A percentile compares a stretch with the other conserved stretches of the same genome.
Evolutionary conservation across 805 yeast genomes (phyloP).

Genomic region (Wickerhamomyces rabaulensis): DNA sequence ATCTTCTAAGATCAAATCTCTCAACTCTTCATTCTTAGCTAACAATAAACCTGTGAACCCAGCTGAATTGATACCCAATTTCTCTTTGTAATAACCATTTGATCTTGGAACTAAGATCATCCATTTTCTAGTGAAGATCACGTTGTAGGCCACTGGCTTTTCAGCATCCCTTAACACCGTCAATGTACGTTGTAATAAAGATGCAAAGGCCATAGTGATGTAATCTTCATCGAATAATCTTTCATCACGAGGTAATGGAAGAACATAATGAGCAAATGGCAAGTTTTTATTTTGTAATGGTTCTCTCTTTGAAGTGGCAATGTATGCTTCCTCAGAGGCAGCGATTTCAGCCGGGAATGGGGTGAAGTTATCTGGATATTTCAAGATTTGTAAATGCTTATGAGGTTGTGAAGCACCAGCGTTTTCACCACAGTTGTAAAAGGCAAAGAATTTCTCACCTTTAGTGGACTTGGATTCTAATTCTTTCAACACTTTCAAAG

Average conservation of each 20-base stretch:
- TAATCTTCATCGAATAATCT: slow-evolving; percentile 42
- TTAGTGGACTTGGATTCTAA: slow-evolving; percentile 36
- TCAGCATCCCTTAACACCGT: slow-evolving; percentile 54
- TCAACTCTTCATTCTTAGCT: slow-evolving; percentile 61
- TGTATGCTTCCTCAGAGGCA: slow-evolving; percentile 39
- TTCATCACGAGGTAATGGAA: slow-evolving; percentile 47
- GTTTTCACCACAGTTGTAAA: slow-evolving; percentile 82
- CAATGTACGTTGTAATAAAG: slow-evolving; percentile 65
- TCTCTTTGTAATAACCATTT: slow-evolving; percentile 16
- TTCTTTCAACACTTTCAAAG: slow-evolving; percentile 47
- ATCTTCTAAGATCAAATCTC: slow-evolving; percentile 38
- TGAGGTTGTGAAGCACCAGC: slow-evolving; percentile 96
- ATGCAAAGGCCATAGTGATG: slow-evolving; percentile 64
- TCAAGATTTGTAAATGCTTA: slow-evolving; percentile 84
- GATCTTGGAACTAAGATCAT: slow-evolving; percentile 1
- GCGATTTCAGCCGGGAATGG: slow-evolving; percentile 54
- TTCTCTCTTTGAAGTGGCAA: slow-evolving; percentile 49
- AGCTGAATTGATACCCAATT: slow-evolving; percentile 65
- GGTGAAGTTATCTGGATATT: slow-evolving; percentile 53
- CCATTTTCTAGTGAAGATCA: slow-evolving; percentile 68
- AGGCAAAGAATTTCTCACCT: slow-evolving; percentile 60
- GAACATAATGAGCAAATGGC: slow-evolving; percentile 78
- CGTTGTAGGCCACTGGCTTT: slow-evolving; percentile 64
- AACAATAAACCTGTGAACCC: slow-evolving; percentile 76
- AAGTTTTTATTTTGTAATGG: slow-evolving; percentile 59